These are phyloP conservation scores for Oldenlandia corymbosa DNA, from an alignment of 257 asterid species.

Conservation along the genomic window DNA sequence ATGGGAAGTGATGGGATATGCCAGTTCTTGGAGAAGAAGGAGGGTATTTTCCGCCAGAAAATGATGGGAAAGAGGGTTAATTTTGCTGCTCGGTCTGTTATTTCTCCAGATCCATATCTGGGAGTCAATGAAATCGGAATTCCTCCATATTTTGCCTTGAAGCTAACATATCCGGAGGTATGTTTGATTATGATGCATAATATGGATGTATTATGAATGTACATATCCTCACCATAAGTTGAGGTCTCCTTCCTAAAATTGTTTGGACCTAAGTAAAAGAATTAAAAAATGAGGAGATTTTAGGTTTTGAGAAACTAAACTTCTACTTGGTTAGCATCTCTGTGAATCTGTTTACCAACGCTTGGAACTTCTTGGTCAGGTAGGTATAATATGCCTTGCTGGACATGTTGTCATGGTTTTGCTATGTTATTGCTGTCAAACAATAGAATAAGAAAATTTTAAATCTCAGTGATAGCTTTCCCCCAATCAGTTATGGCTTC, in stretches of 20 bases:
- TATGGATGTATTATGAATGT: not conserved
- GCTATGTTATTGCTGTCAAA: not conserved
- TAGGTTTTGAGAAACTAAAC: not conserved
- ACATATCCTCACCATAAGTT: not conserved
- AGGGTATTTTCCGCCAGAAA: constrained; percentile 94
- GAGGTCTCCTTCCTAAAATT: not conserved
- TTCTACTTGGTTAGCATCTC: not conserved
- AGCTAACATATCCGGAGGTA: constrained; percentile 95
- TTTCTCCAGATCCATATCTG: constrained; percentile 94
- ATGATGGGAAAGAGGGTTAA: constrained; percentile 99
- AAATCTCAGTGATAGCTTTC: constrained; percentile 49
- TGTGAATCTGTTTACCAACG: no score
- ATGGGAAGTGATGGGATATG: constrained; percentile 60
- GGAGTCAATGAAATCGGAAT: constrained; percentile 94
- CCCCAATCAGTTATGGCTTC: constrained; percentile 23
- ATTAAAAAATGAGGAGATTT: not conserved
- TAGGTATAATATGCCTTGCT: not conserved
- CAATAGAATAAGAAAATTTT: not conserved
- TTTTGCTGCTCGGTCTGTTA: constrained; percentile 94
- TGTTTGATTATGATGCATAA: constrained; percentile 2
- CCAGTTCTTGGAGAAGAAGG: constrained; percentile 90
- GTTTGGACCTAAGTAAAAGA: not conserved
- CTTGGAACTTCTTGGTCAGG: not conserved
- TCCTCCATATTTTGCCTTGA: constrained; percentile 91
- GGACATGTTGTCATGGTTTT: not conserved